Evolutionary conservation across 2,329 filamentous ascomycete species (phyloP).

Genomic region (Thelonectria olida): DNA sequence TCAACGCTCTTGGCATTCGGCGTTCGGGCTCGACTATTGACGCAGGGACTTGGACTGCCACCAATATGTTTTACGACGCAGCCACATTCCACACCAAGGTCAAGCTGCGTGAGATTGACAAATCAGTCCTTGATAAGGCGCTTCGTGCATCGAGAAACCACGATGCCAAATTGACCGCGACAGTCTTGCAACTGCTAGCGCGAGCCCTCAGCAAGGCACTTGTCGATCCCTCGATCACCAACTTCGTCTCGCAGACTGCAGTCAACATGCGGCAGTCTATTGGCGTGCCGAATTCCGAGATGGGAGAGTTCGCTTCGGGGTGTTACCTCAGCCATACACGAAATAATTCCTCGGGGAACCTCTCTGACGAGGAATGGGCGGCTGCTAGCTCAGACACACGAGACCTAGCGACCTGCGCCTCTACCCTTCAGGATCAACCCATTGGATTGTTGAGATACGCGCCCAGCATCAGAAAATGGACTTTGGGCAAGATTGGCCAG

Average conservation of each 20-base stretch:
- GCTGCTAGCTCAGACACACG: conserved; percentile 23
- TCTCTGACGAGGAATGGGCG: conserved; percentile 34
- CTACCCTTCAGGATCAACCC: conserved; percentile 28
- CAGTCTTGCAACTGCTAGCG: conserved; percentile 30
- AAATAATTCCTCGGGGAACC: neutral
- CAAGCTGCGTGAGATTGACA: conserved; percentile 26
- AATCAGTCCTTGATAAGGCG: conserved; percentile 15
- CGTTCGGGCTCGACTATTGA: conserved; percentile 21
- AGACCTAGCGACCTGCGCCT: conserved; percentile 22
- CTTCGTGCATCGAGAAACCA: conserved; percentile 22
- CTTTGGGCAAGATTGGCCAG: conserved; percentile 29
- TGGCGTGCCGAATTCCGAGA: conserved; percentile 29
- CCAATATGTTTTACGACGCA: conserved; percentile 23
- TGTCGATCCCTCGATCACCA: conserved; percentile 26
- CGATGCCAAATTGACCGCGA: conserved; percentile 33
- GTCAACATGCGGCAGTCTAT: conserved; percentile 36
- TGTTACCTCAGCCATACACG: conserved; percentile 26
- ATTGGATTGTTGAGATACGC: conserved; percentile 34
- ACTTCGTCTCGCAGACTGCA: conserved; percentile 36
- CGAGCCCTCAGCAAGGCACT: conserved; percentile 33
- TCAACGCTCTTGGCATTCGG: conserved; percentile 25
- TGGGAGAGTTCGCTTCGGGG: conserved; percentile 27
- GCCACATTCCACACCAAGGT: conserved; percentile 25
- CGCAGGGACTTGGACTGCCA: conserved; percentile 31
- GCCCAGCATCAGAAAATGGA: conserved; percentile 36